These are phyloP conservation scores for Dioszegia hungarica DNA, from an alignment of 768 basidiomycete genomes.

Conservation along the genomic window DNA sequence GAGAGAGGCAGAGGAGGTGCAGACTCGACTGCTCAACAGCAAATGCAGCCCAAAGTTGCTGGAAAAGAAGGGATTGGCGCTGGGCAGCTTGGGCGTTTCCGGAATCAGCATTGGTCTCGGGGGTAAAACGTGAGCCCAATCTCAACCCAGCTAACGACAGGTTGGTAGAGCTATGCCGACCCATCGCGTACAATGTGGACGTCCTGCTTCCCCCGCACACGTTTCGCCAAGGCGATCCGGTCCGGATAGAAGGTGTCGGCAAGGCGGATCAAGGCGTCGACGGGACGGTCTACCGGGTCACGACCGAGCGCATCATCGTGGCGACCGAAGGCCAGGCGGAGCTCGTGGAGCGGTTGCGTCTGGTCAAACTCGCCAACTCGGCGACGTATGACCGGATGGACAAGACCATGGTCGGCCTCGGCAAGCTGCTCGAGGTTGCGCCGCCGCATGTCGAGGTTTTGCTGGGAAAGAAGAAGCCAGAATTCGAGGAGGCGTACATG, in stretches of 20 bases:
- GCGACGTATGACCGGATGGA: conserved; percentile 95
- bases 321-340: conserved; percentile 63
- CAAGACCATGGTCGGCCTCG: conserved; percentile 66
- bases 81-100: conserved; percentile 67
- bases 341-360: conserved; percentile 70
- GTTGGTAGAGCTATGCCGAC: conserved; percentile 78
- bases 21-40: conserved; percentile 69
- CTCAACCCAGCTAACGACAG: conserved; percentile 50
- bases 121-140: conserved; percentile 70
- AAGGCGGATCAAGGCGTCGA: conserved; percentile 53
- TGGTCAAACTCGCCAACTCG: conserved; percentile 82
- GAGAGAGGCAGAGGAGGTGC: conserved; percentile 76
- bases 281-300: conserved; percentile 81
- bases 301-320: conserved; percentile 64
- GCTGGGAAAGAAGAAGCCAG: conserved; percentile 57
- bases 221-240: conserved; percentile 86
- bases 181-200: conserved; percentile 69
- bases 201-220: conserved; percentile 77
- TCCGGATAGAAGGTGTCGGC: conserved; percentile 64
- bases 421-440: conserved; percentile 51
- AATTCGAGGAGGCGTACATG: conserved; percentile 5
- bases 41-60: conserved; percentile 77
- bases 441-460: conserved; percentile 64
- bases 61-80: conserved; percentile 79
- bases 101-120: conserved; percentile 79